Percentiles rank a stretch among this genome's conserved stretches.
Conservation (phyloP, 2,329 filamentous ascomycete species). For the Aaosphaeria arxii region DNA sequence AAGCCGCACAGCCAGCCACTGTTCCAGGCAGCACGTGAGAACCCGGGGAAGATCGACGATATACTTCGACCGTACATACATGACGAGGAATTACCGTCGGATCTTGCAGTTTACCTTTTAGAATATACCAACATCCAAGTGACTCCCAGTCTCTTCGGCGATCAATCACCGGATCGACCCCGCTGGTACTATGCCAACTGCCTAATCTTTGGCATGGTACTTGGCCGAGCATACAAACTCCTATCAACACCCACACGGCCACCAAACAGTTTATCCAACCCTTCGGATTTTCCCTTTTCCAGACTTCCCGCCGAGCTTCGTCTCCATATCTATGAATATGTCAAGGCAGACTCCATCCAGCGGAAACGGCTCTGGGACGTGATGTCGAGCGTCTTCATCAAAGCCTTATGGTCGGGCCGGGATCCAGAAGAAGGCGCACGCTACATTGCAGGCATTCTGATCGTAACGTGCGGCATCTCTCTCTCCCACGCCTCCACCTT, state of each 20-base stretch:
- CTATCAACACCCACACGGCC: conserved; percentile 6
- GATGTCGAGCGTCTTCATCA: conserved; percentile 8
- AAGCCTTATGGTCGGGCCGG: conserved; percentile 7
- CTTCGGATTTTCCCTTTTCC: conserved; percentile 4
- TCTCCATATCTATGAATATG: conserved; percentile 6
- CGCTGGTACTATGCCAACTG: conserved; percentile 13
- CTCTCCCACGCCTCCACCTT: neutral
- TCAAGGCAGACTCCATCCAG: conserved; percentile 2
- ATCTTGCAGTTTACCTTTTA: conserved; percentile 3
- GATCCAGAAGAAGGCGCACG: conserved; percentile 6
- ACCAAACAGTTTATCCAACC: neutral
- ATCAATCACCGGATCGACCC: conserved; percentile 1
- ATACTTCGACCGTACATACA: conserved; percentile 4
- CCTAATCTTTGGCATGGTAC: conserved; percentile 5
- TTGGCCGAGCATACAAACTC: conserved; percentile 6
- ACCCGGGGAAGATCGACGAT: conserved; percentile 1
- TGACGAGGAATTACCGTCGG: neutral
- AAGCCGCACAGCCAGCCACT: conserved; percentile 3
- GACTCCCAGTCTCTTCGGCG: conserved; percentile 3
- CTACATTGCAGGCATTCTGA: conserved; percentile 4
- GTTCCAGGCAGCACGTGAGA: neutral
- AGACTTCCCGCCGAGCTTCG: conserved; percentile 6
- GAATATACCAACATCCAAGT: conserved; percentile 1
- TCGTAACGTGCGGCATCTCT: conserved; percentile 5
- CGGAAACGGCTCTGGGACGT: conserved; percentile 4